phyloP scores from a whole-genome alignment of 179 eudicot genomes.

The Carnegiea gigantea region DNA sequence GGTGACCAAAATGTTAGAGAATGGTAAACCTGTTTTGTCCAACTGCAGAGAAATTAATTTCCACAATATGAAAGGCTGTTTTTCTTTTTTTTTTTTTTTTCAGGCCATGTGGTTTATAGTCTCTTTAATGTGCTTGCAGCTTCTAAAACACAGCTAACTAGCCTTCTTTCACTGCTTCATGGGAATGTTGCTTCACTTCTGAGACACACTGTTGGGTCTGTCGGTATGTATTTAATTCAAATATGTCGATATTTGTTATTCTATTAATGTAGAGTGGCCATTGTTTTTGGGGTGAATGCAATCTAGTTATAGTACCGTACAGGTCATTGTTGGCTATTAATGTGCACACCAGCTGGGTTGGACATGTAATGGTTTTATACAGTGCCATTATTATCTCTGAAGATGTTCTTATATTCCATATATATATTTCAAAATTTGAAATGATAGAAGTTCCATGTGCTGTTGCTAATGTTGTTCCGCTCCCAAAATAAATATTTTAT shows the following conservation, averaged over 20 bases:
- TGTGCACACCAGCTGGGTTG: background rate
- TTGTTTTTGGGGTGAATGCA: no score
- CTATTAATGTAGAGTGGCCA: no score
- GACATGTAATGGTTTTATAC: background rate
- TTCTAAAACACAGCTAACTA: conserved; percentile 72
- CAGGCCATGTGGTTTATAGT: background rate
- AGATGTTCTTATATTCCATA: background rate
- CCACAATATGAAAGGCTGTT: background rate
- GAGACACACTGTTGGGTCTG: conserved; percentile 86
- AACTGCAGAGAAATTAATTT: conserved; percentile 6
- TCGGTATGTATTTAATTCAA: conserved; percentile 50
- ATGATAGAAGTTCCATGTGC: no score
- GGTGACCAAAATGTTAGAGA: conserved; percentile 88
- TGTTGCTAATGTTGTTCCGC: no score
- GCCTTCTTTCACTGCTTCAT: conserved; percentile 73
- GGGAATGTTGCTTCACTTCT: conserved; percentile 95
- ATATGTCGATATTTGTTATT: no score
- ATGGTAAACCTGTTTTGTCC: conserved; percentile 45
- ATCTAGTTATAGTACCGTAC: background rate
- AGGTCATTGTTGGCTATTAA: background rate
- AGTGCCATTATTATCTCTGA: background rate
- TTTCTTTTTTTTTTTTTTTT: no score
- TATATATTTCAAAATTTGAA: background rate
- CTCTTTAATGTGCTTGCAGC: conserved; percentile 47
- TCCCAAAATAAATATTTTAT: no score